Conservation (phyloP, 441 rosid genomes). For the California macrophylla region DNA sequence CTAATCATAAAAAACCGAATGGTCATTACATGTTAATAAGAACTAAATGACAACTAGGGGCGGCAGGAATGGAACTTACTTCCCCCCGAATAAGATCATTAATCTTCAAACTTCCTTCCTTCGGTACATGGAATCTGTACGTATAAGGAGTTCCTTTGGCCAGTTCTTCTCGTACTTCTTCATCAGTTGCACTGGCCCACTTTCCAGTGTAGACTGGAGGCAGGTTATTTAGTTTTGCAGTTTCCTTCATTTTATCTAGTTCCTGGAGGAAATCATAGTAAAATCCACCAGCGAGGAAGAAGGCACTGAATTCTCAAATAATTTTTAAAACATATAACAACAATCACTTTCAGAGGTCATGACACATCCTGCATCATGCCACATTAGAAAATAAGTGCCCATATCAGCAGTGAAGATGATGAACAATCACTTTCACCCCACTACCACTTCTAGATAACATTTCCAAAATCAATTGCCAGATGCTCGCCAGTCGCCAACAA, state of each 20-base stretch:
- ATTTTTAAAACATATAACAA: neutral
- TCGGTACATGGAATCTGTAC: constrained; percentile 75
- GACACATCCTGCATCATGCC: neutral
- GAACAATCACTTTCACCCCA: neutral
- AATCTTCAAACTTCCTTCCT: constrained; percentile 67
- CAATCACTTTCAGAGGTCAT: neutral
- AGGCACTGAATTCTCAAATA: neutral
- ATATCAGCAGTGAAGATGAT: neutral
- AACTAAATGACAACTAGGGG: neutral
- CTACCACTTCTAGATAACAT: neutral
- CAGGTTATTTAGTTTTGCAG: constrained; percentile 54
- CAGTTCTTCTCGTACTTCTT: constrained; percentile 62
- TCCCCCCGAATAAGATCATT: constrained; percentile 78
- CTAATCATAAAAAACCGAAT: neutral
- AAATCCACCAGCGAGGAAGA: neutral
- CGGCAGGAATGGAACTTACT: constrained; percentile 35
- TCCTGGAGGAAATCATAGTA: constrained; percentile 37
- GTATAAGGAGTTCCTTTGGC: constrained; percentile 72
- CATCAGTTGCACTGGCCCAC: constrained; percentile 71
- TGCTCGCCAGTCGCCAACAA: neutral
- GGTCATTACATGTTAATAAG: neutral
- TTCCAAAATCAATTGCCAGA: neutral
- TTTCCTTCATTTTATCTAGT: constrained; percentile 85
- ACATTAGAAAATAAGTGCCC: neutral
- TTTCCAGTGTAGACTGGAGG: constrained; percentile 84